Conservation (phyloP, 768 basidiomycete genomes). For the Termitomyces sp. region DNA sequence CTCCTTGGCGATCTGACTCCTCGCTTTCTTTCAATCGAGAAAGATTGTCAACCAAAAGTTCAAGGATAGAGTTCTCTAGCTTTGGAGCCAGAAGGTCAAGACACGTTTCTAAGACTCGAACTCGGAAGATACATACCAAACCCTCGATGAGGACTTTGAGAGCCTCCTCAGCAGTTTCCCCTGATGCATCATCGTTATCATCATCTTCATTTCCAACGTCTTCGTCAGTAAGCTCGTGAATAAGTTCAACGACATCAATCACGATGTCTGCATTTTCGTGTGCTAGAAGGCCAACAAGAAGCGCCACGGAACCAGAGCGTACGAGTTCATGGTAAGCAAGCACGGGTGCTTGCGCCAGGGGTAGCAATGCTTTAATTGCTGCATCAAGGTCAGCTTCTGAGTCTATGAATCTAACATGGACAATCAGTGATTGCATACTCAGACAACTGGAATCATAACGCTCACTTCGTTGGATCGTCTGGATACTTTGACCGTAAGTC, state of each 20-base stretch:
- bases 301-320: slow-evolving; percentile 62
- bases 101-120: slow-evolving; percentile 1
- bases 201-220: slow-evolving; percentile 81
- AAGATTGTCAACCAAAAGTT: slow-evolving; percentile 88
- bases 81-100: slow-evolving; percentile 24
- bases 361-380: slow-evolving; percentile 83
- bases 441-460: neutral
- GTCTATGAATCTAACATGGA: slow-evolving; percentile 81
- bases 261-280: slow-evolving; percentile 98
- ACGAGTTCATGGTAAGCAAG: slow-evolving; percentile 90
- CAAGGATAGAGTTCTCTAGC: slow-evolving; percentile 82
- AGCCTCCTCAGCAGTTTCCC: slow-evolving; percentile 58
- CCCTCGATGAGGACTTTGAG: slow-evolving; percentile 72
- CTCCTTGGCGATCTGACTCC: slow-evolving; percentile 87
- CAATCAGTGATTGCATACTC: neutral
- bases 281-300: slow-evolving; percentile 81
- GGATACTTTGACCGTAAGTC: slow-evolving; percentile 96
- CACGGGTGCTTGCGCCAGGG: slow-evolving; percentile 79
- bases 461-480: slow-evolving; percentile 85
- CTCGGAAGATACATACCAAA: slow-evolving; percentile 50
- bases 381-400: slow-evolving; percentile 94
- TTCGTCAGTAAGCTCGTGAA: slow-evolving; percentile 95
- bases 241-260: slow-evolving; percentile 89
- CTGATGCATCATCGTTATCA: slow-evolving; percentile 64
- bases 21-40: slow-evolving; percentile 85